Percentiles rank a stretch among this genome's conserved stretches.
Evolutionary conservation across 179 eudicot genomes (phyloP).

Genomic region (Beta lomatogona): DNA sequence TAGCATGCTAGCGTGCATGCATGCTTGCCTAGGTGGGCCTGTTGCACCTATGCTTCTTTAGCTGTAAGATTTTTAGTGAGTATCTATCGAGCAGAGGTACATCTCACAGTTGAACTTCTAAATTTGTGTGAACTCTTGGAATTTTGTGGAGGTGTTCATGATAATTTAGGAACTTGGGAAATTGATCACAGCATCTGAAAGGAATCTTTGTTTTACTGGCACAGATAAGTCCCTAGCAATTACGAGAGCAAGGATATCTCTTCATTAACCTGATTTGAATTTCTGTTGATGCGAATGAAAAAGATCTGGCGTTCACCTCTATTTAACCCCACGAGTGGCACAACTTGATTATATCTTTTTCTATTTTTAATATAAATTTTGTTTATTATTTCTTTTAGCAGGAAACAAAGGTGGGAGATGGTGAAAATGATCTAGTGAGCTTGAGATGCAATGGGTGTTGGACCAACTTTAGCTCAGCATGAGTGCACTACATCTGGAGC

Average conservation of each 20-base stretch:
- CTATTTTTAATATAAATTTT: no score
- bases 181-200: background rate
- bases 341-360: no score
- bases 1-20: background rate
- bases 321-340: no score
- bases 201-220: background rate
- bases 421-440: no score
- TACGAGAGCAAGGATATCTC: background rate
- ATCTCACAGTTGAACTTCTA: background rate
- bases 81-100: background rate
- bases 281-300: background rate
- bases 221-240: background rate
- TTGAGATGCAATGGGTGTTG: no score
- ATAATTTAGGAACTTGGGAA: background rate
- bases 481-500: no score
- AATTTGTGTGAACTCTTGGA: background rate
- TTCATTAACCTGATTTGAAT: background rate
- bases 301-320: no score
- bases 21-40: background rate
- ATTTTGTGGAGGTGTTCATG: no score
- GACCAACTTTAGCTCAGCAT: no score
- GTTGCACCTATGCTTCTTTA: background rate
- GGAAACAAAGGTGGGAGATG: no score
- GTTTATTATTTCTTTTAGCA: no score
- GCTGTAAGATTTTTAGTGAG: background rate